phyloP scores from a whole-genome alignment of 2,329 filamentous ascomycete species.

The Chaetothyriales sp. region DNA sequence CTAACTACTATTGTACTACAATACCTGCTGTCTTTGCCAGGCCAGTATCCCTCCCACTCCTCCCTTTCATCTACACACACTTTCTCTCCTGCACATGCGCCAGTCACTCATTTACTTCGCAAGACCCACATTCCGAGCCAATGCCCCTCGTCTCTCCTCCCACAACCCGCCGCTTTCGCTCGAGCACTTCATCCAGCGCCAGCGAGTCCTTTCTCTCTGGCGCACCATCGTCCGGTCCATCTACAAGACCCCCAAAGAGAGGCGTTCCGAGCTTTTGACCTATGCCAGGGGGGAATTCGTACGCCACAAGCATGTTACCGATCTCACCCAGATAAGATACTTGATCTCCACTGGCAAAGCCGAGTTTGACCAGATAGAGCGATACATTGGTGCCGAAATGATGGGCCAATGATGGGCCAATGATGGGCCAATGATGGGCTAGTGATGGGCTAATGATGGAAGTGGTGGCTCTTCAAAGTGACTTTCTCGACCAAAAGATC shows the following conservation, averaged over 20 bases:
- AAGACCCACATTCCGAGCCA: not conserved
- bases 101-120: not conserved
- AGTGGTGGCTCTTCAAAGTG: not conserved
- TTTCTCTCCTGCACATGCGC: not conserved
- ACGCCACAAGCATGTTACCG: slow-evolving; percentile 29
- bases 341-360: slow-evolving; percentile 34
- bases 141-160: not conserved
- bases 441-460: not conserved
- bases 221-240: slow-evolving; percentile 29
- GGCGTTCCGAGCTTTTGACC: slow-evolving; percentile 27
- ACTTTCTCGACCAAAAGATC: not conserved
- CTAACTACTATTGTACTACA: too few relatives aligned
- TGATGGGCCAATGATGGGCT: slow-evolving; percentile 20
- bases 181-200: slow-evolving; percentile 29
- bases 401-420: slow-evolving; percentile 19
- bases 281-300: slow-evolving; percentile 34
- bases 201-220: slow-evolving; percentile 31
- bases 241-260: slow-evolving; percentile 27
- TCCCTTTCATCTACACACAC: not conserved
- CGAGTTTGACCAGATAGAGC: slow-evolving; percentile 34
- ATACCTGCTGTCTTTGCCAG: too few relatives aligned
- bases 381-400: slow-evolving; percentile 33
- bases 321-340: slow-evolving; percentile 33
- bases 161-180: slow-evolving; percentile 9
- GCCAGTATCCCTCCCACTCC: not conserved